Conservation (phyloP, 2,329 filamentous ascomycete genomes). For the Penicillium sp. region DNA sequence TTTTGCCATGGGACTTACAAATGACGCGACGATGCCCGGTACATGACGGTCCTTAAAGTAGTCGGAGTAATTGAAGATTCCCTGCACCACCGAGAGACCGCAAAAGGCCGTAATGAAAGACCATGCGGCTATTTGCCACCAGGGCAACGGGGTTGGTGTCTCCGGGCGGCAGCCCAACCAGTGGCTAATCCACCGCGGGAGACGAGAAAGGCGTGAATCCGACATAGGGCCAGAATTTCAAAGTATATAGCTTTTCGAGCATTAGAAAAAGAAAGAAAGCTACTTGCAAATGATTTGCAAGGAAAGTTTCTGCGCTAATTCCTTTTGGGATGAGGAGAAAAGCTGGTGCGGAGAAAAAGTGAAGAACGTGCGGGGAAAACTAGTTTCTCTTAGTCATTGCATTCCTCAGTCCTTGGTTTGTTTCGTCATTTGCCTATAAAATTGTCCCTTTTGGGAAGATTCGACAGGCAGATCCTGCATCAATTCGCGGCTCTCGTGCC, state of each 20-base stretch:
- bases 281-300: background rate
- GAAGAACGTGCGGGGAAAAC: conserved; percentile 5
- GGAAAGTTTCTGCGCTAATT: conserved; percentile 7
- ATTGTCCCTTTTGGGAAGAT: background rate
- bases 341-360: conserved; percentile 9
- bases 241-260: background rate
- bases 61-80: conserved; percentile 25
- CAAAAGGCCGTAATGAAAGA: conserved; percentile 28
- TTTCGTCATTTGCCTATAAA: background rate
- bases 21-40: conserved; percentile 27
- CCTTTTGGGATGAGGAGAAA: conserved; percentile 11
- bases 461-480: conserved; percentile 5
- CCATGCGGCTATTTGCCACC: conserved; percentile 24
- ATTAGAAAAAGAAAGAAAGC: background rate
- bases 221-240: conserved; percentile 9
- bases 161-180: conserved; percentile 28
- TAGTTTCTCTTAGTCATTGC: background rate
- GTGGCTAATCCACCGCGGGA: conserved; percentile 26
- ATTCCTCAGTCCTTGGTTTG: background rate
- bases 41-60: conserved; percentile 26
- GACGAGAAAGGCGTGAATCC: conserved; percentile 20
- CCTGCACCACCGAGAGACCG: conserved; percentile 24
- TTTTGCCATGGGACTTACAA: conserved; percentile 14
- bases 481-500: conserved; percentile 26
- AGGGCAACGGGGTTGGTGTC: conserved; percentile 20